Base-by-base conservation (phyloP, 129 eudicot species). In the Flaveria bidentis region DNA sequence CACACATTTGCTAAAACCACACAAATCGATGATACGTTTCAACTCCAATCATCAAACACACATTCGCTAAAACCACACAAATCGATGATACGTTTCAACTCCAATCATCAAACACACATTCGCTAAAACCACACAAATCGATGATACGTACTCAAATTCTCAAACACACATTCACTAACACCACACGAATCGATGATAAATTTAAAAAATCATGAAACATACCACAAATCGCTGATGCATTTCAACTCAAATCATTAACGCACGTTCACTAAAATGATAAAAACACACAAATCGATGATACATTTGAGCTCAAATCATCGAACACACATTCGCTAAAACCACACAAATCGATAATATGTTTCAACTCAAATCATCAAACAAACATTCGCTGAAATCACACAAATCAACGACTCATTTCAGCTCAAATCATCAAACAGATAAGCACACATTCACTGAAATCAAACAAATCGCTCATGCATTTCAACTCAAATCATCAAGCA, bases 1-100 rank as follows among this genome's bases (percentile, higher is more conserved):
- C 41, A 95, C 30, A 91, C 90, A 87, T 91, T 95, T 1, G 99
- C 99, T 95, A 88, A 83, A 83, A 39, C 23, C 53, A 62, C 49
- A 44, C 12, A 77, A 20, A 73, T n/a, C 13, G 20, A 11, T 0
- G 5, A 36, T 36, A 5, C 7, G 1, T 5, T 33, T 33, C 39
- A 33, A 36, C 8, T 36, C 41, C 5, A 36, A 36, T 36, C 8
- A 5, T 36, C 7, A 36, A 36, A 36, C 41, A 22, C 0, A 52
- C 9, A 10, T 45, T 45, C 7, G 1, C 41, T 5, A 1, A 36
- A 5, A 36, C 0, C 7, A 36, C 41, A 36, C 41, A 0, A 36
- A 36, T 4, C 41, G 1, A 0, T 5, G 5, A 36, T 5, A 0
- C 41, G 5, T 36, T 36, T 36, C 7, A 36, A 36, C 39, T 33